Base-by-base conservation (phyloP, 1,284 basidiomycete genomes). In the Moesziomyces parantarcticus region DNA sequence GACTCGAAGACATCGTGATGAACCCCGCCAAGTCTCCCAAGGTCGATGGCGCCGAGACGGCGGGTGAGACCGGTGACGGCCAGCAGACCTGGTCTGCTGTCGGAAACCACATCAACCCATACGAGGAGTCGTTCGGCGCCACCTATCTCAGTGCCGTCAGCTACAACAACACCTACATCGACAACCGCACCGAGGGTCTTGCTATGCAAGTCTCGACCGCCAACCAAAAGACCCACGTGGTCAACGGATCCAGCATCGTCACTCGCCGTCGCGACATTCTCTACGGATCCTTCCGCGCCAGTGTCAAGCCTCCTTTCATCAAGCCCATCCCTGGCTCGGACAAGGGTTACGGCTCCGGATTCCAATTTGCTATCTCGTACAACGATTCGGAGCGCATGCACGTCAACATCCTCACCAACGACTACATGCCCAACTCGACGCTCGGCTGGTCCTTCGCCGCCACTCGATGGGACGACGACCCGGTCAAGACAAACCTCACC, bases 181-280 rank as follows among this genome's bases (percentile, higher is more conserved):
- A 69, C 55, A 58, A 72, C 40, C 51, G 58, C 40, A 63, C 69
- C 45, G 50, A 59, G 7, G 75, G 68, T 20, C 65, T 79, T 22
- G 75, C 58, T n/a, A 71, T 78, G 71, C 40, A 75, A 26, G 69
- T 79, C 14, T 63, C 65, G 16, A 32, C 57, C 3, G 75, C 68
- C 6, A 53, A 75, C 51, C 47, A 68, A 13, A 67, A 68, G 47
- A 51, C 49, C 3, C 75, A 74, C 52, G 50, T 63, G 43, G 68
- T 72, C 21, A 75, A 73, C 29, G 75, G 77, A 10, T 69, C 72
- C 1, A 63, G 44, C 18, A 56, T 79, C 32, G 63, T 73, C 22
- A 69, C 76, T 6, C 58, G 76, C 26, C 63, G 78, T 39, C 61
- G 76, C 23, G 78, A 79, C 51, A 78, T 79, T 40, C 75, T 75